phyloP scores from a whole-genome alignment of 1,284 basidiomycete genomes.

The Sporisorium iseilematis-ciliati region DNA sequence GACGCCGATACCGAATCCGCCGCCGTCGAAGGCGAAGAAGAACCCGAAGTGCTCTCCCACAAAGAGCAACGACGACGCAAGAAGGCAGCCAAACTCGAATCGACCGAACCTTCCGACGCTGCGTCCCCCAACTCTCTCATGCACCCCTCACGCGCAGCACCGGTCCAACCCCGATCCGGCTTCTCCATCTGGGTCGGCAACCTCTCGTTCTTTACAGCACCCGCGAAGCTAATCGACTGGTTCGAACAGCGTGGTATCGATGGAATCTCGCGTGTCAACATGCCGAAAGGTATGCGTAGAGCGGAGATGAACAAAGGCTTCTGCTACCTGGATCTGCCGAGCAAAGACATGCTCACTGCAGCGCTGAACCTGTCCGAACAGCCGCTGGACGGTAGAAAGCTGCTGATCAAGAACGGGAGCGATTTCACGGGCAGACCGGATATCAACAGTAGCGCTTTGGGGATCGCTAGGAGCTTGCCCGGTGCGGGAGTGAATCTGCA shows the following conservation, averaged over 20 bases:
- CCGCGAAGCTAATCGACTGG: constrained; percentile 57
- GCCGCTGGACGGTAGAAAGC: constrained; percentile 83
- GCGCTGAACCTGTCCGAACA: constrained; percentile 86
- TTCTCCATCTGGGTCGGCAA: constrained; percentile 75
- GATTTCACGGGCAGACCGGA: constrained; percentile 69
- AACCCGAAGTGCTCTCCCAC: constrained; percentile 58
- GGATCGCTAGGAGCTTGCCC: constrained; percentile 30
- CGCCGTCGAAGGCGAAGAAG: constrained; percentile 44
- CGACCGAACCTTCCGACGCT: constrained; percentile 10
- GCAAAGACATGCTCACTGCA: constrained; percentile 78
- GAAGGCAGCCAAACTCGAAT: constrained; percentile 31
- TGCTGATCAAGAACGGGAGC: constrained; percentile 91
- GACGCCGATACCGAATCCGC: constrained; percentile 76
- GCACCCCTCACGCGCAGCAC: constrained; percentile 22
- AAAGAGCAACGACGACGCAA: constrained; percentile 64
- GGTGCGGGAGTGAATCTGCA: constrained; percentile 9
- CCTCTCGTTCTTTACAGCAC: constrained; percentile 60
- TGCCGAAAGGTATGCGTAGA: constrained; percentile 72
- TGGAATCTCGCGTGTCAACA: constrained; percentile 73
- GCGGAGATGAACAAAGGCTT: constrained; percentile 77
- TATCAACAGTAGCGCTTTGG: constrained; percentile 49
- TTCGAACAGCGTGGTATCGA: constrained; percentile 58
- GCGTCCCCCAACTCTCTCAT: constrained; percentile 45
- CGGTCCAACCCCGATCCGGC: constrained; percentile 69
- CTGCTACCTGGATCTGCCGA: constrained; percentile 93